A percentile compares a stretch with the other conserved stretches of the same genome.
phyloP scores from a whole-genome alignment of 768 basidiomycete genomes.

The Collybiopsis confluens region DNA sequence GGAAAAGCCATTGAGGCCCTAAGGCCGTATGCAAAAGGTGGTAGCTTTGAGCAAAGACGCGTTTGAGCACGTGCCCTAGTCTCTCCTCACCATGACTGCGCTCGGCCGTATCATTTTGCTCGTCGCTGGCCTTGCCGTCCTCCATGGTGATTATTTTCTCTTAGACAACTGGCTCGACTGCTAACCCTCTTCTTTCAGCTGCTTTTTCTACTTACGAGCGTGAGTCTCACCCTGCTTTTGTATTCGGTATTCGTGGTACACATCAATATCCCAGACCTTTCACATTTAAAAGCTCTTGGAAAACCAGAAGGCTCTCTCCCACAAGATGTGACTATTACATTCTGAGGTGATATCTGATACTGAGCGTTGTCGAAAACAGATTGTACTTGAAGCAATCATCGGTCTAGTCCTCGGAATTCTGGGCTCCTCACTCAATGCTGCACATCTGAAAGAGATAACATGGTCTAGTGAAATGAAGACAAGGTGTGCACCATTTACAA shows the following conservation, averaged over 20 bases:
- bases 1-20: constrained; percentile 62
- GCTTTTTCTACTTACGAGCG: constrained; percentile 82
- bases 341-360: background rate
- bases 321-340: constrained; percentile 39
- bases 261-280: constrained; percentile 48
- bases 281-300: constrained; percentile 72
- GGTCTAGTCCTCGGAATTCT: constrained; percentile 65
- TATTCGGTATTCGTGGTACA: background rate
- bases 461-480: constrained; percentile 90
- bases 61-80: constrained; percentile 8
- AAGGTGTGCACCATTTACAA: constrained; percentile 44
- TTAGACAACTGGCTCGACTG: background rate
- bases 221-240: constrained; percentile 27
- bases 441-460: constrained; percentile 72
- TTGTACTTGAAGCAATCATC: constrained; percentile 60
- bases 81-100: constrained; percentile 27
- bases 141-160: constrained; percentile 47
- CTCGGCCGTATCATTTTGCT: constrained; percentile 42
- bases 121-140: constrained; percentile 40
- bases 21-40: constrained; percentile 3
- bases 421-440: constrained; percentile 68
- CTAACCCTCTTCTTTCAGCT: constrained; percentile 36
- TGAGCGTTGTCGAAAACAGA: constrained; percentile 34
- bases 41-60: constrained; percentile 4
- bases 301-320: constrained; percentile 66